Evolutionary conservation across 345 rosid genomes (phyloP), one percentile per base, ranked within the genome.

Genomic region (Citrus inodora): DNA sequence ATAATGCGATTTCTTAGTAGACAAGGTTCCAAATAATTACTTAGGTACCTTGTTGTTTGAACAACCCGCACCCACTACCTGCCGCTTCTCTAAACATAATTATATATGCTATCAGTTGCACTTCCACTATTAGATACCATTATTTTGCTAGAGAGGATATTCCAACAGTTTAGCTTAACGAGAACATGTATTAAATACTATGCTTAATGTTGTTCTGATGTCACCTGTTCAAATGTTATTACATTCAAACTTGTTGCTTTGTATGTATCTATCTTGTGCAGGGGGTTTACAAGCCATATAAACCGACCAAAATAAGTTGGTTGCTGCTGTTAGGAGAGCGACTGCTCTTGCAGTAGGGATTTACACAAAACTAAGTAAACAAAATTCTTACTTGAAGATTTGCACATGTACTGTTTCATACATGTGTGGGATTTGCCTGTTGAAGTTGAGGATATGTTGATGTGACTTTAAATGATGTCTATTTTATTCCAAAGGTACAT

Each of bases 321-420:
- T 92, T 78, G 97, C 5, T 33, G 67, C 42, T 65, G 98, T 95
- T 80, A 97, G 98, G 53, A 97, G 99, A 77, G 83, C 94, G 46
- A 95, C 97, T 27, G 98, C 99, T 81, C 94, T 95, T 73, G 97
- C 97, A 92, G 46, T 92, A 24, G 99, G 99, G 63, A 80, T 93
- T 84, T 95, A 95, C 87, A 93, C 97, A 65, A 92, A 1, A 27
- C 99, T 64, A 90, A 98, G 99, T 94, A 82, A 80, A 79, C 78
- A 65, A 75, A 63, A 28, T 27, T 70, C n/a, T 37, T 76, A 25
- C 28, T 63, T 73, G 61, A 70, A 51, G 56, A 14, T 67, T 42
- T 70, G 32, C 38, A 32, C 64, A 9, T 40, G 17, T 24, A 32
- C 67, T 33, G 37, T 75, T 55, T 21, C 17, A 7, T 42, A 37